Percentiles rank a stretch among this genome's conserved stretches.
Evolutionary conservation across 345 rosid genomes (phyloP).

Genomic region (Aquilaria yunnanensis): DNA sequence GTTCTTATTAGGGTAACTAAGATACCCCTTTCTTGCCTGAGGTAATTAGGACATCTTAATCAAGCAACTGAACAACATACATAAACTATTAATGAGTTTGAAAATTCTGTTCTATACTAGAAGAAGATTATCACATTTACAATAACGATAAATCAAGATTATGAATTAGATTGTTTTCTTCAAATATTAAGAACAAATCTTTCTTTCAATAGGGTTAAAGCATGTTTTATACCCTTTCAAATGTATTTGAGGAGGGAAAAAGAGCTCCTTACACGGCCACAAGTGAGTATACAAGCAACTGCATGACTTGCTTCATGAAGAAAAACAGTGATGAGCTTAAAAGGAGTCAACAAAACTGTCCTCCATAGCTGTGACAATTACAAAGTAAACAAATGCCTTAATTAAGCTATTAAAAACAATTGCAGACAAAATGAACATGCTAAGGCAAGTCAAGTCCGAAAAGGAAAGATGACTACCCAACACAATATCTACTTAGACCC

Average conservation of each 20-base stretch:
- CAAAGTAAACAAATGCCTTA: constrained; percentile 2
- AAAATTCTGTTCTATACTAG: too few species aligned
- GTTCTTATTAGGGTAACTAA: too few species aligned
- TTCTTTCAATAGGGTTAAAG: not conserved
- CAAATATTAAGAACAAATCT: too few species aligned
- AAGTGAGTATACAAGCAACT: constrained; percentile 92
- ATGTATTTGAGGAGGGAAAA: constrained; percentile 4
- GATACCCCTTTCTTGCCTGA: too few species aligned
- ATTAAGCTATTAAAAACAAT: not conserved
- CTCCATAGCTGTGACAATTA: constrained; percentile 72
- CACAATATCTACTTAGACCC: not conserved
- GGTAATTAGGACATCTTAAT: too few species aligned
- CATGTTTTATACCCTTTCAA: constrained; percentile 2
- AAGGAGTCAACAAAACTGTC: constrained; percentile 78
- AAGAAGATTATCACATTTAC: too few species aligned
- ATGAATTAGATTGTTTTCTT: too few species aligned
- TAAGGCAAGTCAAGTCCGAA: too few species aligned
- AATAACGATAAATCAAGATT: too few species aligned
- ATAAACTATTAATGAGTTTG: too few species aligned
- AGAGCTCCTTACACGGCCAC: constrained; percentile 76
- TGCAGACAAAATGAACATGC: not conserved
- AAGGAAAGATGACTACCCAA: too few species aligned
- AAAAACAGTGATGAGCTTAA: constrained; percentile 95
- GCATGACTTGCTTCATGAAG: constrained; percentile 98
- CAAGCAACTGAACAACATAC: too few species aligned